Percentiles rank a stretch among this genome's conserved stretches.
phyloP scores from a whole-genome alignment of 2,329 filamentous ascomycete species.

The Pyricularia pennisetigena region DNA sequence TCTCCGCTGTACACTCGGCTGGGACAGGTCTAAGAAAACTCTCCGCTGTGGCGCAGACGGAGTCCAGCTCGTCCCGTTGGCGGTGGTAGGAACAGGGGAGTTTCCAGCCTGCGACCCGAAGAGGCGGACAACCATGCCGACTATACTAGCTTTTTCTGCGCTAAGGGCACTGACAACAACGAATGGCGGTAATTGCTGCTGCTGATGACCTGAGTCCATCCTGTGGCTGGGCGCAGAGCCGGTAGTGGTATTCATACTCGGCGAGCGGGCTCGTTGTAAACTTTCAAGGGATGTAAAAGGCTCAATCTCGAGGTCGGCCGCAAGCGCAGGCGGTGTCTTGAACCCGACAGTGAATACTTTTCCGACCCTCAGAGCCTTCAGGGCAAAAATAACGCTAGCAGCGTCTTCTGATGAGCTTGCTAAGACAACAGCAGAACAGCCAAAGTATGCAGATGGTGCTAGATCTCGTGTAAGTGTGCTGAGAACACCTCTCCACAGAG shows the following conservation, averaged over 20 bases:
- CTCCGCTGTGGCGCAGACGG: background rate
- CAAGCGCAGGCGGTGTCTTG: conserved; percentile 51
- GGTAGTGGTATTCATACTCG: background rate
- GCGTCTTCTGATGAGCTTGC: conserved; percentile 67
- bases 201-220: background rate
- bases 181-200: conserved; percentile 47
- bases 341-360: conserved; percentile 83
- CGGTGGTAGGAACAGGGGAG: conserved; percentile 15
- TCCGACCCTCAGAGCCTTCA: conserved; percentile 64
- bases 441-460: conserved; percentile 71
- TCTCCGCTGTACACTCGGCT: conserved; percentile 35
- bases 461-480: conserved; percentile 73
- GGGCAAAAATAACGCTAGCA: conserved; percentile 67
- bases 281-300: conserved; percentile 69
- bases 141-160: conserved; percentile 68
- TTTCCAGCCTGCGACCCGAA: conserved; percentile 42
- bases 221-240: background rate
- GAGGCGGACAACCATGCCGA: conserved; percentile 67
- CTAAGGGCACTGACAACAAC: conserved; percentile 72
- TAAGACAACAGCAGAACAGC: conserved; percentile 65
- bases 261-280: conserved; percentile 38
- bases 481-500: conserved; percentile 76
- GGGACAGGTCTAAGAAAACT: conserved; percentile 73
- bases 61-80: conserved; percentile 15
- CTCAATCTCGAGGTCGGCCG: conserved; percentile 60